phyloP scores from a whole-genome alignment of 108 stramenopile genomes.

The Fistulifera solaris region DNA sequence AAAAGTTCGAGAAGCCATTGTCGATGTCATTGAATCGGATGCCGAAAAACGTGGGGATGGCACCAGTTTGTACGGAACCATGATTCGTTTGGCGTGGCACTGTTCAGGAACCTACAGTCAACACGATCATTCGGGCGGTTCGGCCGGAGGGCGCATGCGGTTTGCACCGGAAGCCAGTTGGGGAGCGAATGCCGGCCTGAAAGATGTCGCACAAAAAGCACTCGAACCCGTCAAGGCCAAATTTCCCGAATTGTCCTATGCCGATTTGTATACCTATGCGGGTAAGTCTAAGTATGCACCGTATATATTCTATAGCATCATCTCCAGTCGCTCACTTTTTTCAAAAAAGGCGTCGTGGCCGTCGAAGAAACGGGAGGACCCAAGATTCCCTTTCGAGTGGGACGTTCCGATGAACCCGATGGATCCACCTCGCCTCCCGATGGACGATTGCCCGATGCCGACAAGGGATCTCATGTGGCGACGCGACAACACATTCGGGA shows the following conservation, averaged over 20 bases:
- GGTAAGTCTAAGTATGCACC: constrained; percentile 27
- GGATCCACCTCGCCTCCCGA: constrained; percentile 62
- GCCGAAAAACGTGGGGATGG: constrained; percentile 73
- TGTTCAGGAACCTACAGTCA: constrained; percentile 76
- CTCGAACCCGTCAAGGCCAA: constrained; percentile 77
- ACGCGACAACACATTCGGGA: constrained; percentile 81
- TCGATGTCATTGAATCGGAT: constrained; percentile 63
- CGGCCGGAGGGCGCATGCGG: constrained; percentile 91
- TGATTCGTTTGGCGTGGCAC: constrained; percentile 87
- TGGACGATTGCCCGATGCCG: constrained; percentile 85
- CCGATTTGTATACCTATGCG: constrained; percentile 91
- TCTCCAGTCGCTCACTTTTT: not conserved
- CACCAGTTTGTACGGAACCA: constrained; percentile 60
- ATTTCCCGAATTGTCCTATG: constrained; percentile 82
- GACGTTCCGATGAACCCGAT: constrained; percentile 55
- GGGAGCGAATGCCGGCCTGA: constrained; percentile 92
- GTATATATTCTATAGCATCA: not conserved
- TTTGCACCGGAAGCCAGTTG: constrained; percentile 79
- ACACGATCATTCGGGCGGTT: constrained; percentile 77
- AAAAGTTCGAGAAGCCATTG: constrained; percentile 59
- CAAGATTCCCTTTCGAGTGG: constrained; percentile 64
- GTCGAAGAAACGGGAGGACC: constrained; percentile 72
- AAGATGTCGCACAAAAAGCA: constrained; percentile 42
- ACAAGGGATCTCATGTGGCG: constrained; percentile 68
- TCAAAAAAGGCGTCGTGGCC: constrained; percentile 18